phyloP scores from a whole-genome alignment of 306 rosid genomes.

The Cajanus cajan region DNA sequence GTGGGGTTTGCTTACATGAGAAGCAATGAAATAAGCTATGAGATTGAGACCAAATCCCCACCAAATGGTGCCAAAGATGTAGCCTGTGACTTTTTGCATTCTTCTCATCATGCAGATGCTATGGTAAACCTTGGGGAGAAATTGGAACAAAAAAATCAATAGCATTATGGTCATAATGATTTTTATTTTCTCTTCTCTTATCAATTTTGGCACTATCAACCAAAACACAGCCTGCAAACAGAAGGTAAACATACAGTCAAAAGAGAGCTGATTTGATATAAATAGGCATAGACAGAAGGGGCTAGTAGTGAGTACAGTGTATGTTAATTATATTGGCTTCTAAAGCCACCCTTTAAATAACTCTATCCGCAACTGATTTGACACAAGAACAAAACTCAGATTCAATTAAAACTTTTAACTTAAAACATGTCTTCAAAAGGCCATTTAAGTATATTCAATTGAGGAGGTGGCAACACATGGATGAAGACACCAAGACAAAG shows the following conservation, averaged over 20 bases:
- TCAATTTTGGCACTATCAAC: constrained; percentile 78
- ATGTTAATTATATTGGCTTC: not conserved
- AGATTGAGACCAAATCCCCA: constrained; percentile 99
- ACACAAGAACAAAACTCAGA: not conserved
- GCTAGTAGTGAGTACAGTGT: not conserved
- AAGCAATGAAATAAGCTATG: constrained; percentile 96
- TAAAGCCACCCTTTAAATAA: not conserved
- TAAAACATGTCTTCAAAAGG: not conserved
- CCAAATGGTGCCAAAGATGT: constrained; percentile 98
- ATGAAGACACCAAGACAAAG: not conserved
- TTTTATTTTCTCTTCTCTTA: constrained; percentile 88
- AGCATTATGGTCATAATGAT: constrained; percentile 88
- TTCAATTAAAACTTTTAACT: not conserved
- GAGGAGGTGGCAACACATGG: not conserved
- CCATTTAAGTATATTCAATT: not conserved
- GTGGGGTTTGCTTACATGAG: constrained; percentile 64
- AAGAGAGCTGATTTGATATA: not conserved
- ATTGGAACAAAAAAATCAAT: constrained; percentile 82
- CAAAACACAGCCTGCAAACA: constrained; percentile 85
- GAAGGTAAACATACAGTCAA: not conserved
- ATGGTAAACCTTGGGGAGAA: constrained; percentile 95
- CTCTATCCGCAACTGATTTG: not conserved
- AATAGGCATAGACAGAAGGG: not conserved
- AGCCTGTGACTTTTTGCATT: constrained; percentile 97
- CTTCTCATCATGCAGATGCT: constrained; percentile 88